These are phyloP conservation scores for Setaria viridis DNA, from an alignment of 202 grass and related monocot genomes.

Conservation along the genomic window DNA sequence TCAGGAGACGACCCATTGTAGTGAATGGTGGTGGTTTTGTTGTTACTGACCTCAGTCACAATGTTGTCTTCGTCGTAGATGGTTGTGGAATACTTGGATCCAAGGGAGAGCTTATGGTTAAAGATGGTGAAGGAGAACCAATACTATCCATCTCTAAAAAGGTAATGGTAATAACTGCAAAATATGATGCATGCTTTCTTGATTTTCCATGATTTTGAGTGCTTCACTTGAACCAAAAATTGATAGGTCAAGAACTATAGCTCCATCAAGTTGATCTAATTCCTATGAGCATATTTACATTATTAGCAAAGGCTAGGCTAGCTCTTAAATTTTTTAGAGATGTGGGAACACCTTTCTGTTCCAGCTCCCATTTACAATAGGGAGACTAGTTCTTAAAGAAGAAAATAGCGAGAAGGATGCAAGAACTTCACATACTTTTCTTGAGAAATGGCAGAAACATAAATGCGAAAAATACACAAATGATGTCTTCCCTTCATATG, in stretches of 20 bases:
- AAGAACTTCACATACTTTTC: constrained; percentile 27
- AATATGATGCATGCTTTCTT: constrained; percentile 12
- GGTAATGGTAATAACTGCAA: constrained; percentile 53
- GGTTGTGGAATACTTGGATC: constrained; percentile 86
- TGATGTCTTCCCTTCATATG: constrained; percentile 23
- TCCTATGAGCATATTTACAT: constrained; percentile 17
- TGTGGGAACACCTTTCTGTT: constrained; percentile 34
- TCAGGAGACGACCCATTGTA: constrained; percentile 70
- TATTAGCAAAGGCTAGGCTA: neutral
- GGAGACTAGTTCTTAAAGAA: constrained; percentile 4
- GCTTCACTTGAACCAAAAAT: constrained; percentile 29
- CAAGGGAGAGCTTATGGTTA: constrained; percentile 74
- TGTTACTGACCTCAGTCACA: constrained; percentile 62
- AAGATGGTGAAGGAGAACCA: constrained; percentile 70
- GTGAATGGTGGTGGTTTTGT: constrained; percentile 88
- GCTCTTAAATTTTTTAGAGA: constrained; percentile 31
- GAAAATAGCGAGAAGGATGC: neutral
- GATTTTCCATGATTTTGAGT: constrained; percentile 28
- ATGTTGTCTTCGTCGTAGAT: constrained; percentile 67
- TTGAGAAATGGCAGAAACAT: constrained; percentile 6
- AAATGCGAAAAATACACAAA: constrained; percentile 21
- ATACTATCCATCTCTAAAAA: constrained; percentile 85
- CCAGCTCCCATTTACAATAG: constrained; percentile 10
- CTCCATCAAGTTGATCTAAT: constrained; percentile 32
- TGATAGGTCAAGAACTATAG: constrained; percentile 29